A percentile compares a stretch with the other conserved stretches of the same genome.
Evolutionary conservation across 2,329 filamentous ascomycete genomes (phyloP).

Genomic region (Penicillium sp.): DNA sequence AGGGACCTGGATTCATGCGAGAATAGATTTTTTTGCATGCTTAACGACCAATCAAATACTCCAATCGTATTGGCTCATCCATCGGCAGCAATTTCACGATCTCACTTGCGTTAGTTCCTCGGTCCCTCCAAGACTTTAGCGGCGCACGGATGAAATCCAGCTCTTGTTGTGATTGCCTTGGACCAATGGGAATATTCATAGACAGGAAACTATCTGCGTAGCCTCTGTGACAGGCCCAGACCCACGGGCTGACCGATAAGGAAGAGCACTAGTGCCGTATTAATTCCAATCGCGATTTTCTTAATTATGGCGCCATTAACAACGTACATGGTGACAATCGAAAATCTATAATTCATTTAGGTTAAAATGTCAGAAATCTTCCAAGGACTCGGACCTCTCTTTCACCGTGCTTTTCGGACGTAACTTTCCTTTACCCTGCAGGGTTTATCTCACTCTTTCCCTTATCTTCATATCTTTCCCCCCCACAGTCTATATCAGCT

Average conservation of each 20-base stretch:
- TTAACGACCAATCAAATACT: background rate
- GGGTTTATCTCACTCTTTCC: background rate
- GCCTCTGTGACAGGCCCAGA: background rate
- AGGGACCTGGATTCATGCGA: background rate
- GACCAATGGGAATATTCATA: background rate
- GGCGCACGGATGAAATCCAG: background rate
- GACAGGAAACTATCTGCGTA: too few species aligned
- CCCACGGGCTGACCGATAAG: background rate
- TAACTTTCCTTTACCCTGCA: background rate
- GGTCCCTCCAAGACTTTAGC: background rate
- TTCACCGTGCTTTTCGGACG: background rate
- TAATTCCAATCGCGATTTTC: background rate
- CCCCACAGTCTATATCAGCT: background rate
- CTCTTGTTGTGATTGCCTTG: background rate
- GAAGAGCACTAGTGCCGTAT: background rate
- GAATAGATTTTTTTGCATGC: background rate
- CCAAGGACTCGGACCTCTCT: background rate
- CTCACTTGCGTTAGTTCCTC: background rate
- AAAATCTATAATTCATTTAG: background rate
- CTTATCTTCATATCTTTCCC: background rate
- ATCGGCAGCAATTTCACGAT: background rate
- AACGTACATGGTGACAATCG: background rate
- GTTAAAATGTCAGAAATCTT: background rate
- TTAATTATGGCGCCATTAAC: background rate
- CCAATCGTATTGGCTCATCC: background rate